Evolutionary conservation across 2,329 filamentous ascomycete species (phyloP).

Genomic region (Camptophora hylomeconis): DNA sequence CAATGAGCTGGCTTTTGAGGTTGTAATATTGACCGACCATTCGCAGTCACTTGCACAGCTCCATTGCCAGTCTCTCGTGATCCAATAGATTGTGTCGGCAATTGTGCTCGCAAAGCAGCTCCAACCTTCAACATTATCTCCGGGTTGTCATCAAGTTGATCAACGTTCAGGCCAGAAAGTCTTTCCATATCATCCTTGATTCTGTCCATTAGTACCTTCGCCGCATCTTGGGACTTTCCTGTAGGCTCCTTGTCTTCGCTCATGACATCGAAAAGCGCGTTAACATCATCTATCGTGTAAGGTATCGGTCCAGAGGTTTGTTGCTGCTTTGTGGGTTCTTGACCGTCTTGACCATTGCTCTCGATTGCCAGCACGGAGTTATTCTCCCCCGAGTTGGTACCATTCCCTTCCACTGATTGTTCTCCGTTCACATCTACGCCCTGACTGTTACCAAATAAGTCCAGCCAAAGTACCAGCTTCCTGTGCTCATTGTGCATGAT

Average conservation of each 20-base stretch:
- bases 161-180: conserved; percentile 19
- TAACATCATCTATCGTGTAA: conserved; percentile 19
- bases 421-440: conserved; percentile 32
- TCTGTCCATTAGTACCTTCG: conserved; percentile 34
- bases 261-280: conserved; percentile 19
- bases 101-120: conserved; percentile 16
- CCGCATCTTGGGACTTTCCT: conserved; percentile 25
- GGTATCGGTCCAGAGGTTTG: too few relatives aligned
- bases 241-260: conserved; percentile 14
- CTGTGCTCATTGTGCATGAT: conserved; percentile 53
- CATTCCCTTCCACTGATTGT: too few relatives aligned
- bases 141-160: conserved; percentile 15
- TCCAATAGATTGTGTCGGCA: conserved; percentile 6
- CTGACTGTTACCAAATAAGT: conserved; percentile 47
- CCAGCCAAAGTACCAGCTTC: conserved; percentile 52
- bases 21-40: conserved; percentile 30
- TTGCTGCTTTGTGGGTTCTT: too few relatives aligned
- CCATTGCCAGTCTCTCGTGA: conserved; percentile 4
- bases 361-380: background rate
- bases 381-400: too few relatives aligned
- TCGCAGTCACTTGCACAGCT: background rate
- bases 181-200: conserved; percentile 37
- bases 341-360: background rate
- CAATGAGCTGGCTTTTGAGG: conserved; percentile 28
- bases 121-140: conserved; percentile 22